These are phyloP conservation scores for Colletotrichum simmondsii DNA, from an alignment of 2,329 filamentous ascomycete genomes.

Conservation along the genomic window DNA sequence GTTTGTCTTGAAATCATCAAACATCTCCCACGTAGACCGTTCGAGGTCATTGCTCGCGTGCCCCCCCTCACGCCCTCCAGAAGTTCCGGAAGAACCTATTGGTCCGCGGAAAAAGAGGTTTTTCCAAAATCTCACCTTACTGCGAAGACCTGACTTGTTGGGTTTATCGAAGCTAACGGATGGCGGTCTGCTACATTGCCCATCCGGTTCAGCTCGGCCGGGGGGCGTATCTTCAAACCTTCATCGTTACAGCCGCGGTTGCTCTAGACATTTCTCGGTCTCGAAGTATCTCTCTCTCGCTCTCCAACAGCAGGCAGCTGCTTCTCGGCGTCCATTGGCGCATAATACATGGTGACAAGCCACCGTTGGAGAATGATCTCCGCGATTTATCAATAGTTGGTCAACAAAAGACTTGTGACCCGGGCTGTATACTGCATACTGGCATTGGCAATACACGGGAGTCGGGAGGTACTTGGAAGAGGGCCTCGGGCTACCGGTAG, in stretches of 20 bases:
- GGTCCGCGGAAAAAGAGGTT: neutral
- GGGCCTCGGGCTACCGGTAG: neutral
- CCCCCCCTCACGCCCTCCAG: neutral
- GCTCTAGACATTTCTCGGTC: neutral
- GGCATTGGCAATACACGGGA: neutral
- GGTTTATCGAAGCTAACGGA: neutral
- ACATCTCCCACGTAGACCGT: too few species aligned
- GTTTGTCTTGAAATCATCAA: neutral
- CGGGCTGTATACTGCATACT: neutral
- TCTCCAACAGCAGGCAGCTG: neutral
- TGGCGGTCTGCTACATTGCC: neutral
- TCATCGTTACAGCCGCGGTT: neutral
- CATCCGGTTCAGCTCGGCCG: neutral
- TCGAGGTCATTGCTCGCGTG: neutral
- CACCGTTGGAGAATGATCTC: neutral
- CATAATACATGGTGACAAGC: too few species aligned
- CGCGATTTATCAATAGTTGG: neutral
- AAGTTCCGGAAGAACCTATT: neutral
- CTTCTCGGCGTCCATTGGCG: too few species aligned
- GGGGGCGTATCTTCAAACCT: neutral
- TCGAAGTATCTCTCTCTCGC: neutral
- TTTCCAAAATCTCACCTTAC: neutral
- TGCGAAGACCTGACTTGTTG: too few species aligned
- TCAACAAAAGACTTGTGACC: neutral
- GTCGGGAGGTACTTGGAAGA: neutral